Evolutionary conservation across 352 stramenopile genomes (phyloP).

Genomic region (Globisporangium polare): DNA sequence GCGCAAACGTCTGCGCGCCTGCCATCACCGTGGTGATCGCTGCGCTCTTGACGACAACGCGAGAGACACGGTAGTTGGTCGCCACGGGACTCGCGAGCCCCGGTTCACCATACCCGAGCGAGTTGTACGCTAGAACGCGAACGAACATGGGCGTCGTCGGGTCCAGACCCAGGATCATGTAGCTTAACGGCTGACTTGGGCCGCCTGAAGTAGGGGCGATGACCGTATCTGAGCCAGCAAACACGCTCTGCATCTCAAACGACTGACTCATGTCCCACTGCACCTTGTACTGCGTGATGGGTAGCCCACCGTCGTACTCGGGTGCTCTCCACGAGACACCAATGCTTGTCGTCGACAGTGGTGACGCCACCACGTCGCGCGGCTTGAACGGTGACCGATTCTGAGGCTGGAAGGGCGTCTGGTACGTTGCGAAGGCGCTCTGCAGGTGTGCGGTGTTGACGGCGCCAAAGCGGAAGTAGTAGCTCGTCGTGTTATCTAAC

Average conservation of each 20-base stretch:
- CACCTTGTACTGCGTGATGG: conserved; percentile 88
- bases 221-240: conserved; percentile 43
- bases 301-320: conserved; percentile 56
- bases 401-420: conserved; percentile 21
- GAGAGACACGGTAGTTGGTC: conserved; percentile 45
- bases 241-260: conserved; percentile 79
- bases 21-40: conserved; percentile 29
- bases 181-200: conserved; percentile 15
- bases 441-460: conserved; percentile 31
- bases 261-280: conserved; percentile 88
- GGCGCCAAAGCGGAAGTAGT: conserved; percentile 36
- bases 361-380: conserved; percentile 28
- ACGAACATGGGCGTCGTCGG: conserved; percentile 62
- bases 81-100: conserved; percentile 37
- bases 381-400: conserved; percentile 27
- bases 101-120: conserved; percentile 59
- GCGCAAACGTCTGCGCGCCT: conserved; percentile 44
- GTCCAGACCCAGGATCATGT: conserved; percentile 48
- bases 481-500: conserved; percentile 30
- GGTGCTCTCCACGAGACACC: conserved; percentile 79
- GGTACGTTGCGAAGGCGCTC: conserved; percentile 21
- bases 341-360: conserved; percentile 32
- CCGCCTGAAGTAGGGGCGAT: conserved; percentile 1
- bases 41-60: conserved; percentile 31
- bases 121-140: conserved; percentile 82